Evolutionary conservation across 1,284 basidiomycete genomes (phyloP).

Genomic region (Golubevia pallescens): DNA sequence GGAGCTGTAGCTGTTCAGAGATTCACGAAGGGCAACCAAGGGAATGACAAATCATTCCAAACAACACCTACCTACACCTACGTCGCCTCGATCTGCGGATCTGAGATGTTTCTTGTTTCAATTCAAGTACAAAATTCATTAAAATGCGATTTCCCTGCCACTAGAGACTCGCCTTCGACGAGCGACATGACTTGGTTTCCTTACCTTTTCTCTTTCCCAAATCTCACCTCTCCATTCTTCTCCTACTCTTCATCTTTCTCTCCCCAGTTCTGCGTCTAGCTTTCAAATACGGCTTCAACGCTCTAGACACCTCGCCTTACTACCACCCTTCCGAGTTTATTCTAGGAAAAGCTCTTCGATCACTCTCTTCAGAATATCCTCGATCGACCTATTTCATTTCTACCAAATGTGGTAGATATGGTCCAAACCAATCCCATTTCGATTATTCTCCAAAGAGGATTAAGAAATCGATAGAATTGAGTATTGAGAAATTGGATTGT

Average conservation of each 20-base stretch:
- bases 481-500: slow-evolving; percentile 77
- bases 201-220: no score
- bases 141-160: no score
- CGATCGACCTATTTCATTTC: slow-evolving; percentile 54
- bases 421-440: slow-evolving; percentile 71
- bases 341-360: slow-evolving; percentile 71
- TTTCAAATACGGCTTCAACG: slow-evolving; percentile 59
- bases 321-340: slow-evolving; percentile 91
- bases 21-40: no score
- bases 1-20: no score
- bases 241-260: slow-evolving; percentile 28
- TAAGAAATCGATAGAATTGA: slow-evolving; percentile 74
- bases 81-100: no score
- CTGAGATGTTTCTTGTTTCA: no score
- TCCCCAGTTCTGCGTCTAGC: slow-evolving; percentile 52
- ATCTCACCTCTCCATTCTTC: background rate
- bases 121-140: no score
- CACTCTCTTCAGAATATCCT: slow-evolving; percentile 43
- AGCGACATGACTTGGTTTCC: no score
- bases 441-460: slow-evolving; percentile 80
- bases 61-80: no score
- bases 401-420: slow-evolving; percentile 94
- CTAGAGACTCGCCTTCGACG: no score
- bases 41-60: no score
- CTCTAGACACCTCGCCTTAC: slow-evolving; percentile 68